A percentile compares a stretch with the other conserved stretches of the same genome.
These are phyloP conservation scores for Podila clonocystis DNA, from an alignment of 192 early-diverging fungal species.

Conservation along the genomic window DNA sequence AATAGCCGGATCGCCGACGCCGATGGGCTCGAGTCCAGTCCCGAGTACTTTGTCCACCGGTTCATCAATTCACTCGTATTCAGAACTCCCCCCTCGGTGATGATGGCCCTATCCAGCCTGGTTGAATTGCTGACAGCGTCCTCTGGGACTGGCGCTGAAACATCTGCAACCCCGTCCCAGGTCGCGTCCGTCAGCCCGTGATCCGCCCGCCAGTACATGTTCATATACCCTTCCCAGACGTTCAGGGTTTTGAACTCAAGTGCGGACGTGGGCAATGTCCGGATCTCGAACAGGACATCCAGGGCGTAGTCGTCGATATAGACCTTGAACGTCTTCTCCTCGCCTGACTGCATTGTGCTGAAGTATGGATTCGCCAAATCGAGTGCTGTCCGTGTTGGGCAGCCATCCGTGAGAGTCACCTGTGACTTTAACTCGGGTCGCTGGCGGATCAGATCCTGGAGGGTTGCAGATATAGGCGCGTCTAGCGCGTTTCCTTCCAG, in stretches of 20 bases:
- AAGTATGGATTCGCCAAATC: neutral
- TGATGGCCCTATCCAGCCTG: neutral
- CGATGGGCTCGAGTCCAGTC: constrained; percentile 23
- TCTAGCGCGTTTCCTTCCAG: constrained; percentile 21
- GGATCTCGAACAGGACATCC: constrained; percentile 35
- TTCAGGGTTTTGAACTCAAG: constrained; percentile 30
- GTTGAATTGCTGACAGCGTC: constrained; percentile 1
- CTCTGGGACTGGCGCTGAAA: constrained; percentile 12
- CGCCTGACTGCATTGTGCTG: constrained; percentile 12
- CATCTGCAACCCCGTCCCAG: constrained; percentile 22
- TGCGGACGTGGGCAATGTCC: constrained; percentile 6
- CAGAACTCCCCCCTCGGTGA: constrained; percentile 15
- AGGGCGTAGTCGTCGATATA: constrained; percentile 32
- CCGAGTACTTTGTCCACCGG: constrained; percentile 32
- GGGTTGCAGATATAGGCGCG: constrained; percentile 22
- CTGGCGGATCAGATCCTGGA: constrained; percentile 30
- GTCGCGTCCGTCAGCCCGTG: constrained; percentile 32
- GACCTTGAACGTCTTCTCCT: constrained; percentile 35
- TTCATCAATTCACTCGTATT: constrained; percentile 24
- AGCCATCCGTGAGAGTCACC: constrained; percentile 6
- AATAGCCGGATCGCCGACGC: constrained; percentile 7
- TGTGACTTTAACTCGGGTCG: constrained; percentile 15
- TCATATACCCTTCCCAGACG: constrained; percentile 53
- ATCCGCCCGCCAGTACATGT: constrained; percentile 47
- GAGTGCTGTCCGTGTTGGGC: constrained; percentile 12